Evolutionary conservation across 1,284 basidiomycete species (phyloP).

Genomic region (Ustilago tritici): DNA sequence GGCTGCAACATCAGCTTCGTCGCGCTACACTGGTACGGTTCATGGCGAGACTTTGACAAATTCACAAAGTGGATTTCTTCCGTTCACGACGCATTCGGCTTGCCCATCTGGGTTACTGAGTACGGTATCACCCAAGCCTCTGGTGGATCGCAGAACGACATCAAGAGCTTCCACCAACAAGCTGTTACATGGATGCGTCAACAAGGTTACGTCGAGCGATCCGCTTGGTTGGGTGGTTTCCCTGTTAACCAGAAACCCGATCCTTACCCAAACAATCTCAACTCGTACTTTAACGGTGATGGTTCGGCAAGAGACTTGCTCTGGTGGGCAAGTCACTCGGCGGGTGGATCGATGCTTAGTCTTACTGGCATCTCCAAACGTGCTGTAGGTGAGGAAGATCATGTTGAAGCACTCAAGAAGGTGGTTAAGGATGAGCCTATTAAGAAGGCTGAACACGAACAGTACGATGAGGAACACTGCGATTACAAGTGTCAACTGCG

Average conservation of each 20-base stretch:
- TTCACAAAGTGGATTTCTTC: slow-evolving; percentile 56
- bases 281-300: slow-evolving; percentile 59
- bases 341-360: slow-evolving; percentile 20
- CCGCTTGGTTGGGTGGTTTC: slow-evolving; percentile 64
- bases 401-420: not conserved
- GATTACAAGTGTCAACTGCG: slow-evolving; percentile 50
- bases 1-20: slow-evolving; percentile 62
- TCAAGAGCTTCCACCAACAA: slow-evolving; percentile 52
- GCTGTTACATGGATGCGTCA: slow-evolving; percentile 55
- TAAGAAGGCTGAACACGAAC: slow-evolving; percentile 9
- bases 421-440: slow-evolving; percentile 18
- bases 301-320: slow-evolving; percentile 35
- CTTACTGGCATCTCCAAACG: slow-evolving; percentile 24
- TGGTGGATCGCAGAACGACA: slow-evolving; percentile 40
- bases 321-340: slow-evolving; percentile 28
- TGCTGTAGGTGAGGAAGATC: slow-evolving; percentile 3
- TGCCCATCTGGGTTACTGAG: slow-evolving; percentile 67
- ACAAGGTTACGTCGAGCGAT: slow-evolving; percentile 57
- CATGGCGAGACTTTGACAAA: slow-evolving; percentile 54
- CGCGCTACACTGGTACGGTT: slow-evolving; percentile 68
- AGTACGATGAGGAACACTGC: slow-evolving; percentile 51
- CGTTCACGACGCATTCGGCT: slow-evolving; percentile 46
- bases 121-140: slow-evolving; percentile 59
- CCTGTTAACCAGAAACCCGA: slow-evolving; percentile 59
- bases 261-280: slow-evolving; percentile 52